These are phyloP conservation scores for Circinella umbellata DNA, from an alignment of 371 early-diverging fungal species.

Conservation along the genomic window DNA sequence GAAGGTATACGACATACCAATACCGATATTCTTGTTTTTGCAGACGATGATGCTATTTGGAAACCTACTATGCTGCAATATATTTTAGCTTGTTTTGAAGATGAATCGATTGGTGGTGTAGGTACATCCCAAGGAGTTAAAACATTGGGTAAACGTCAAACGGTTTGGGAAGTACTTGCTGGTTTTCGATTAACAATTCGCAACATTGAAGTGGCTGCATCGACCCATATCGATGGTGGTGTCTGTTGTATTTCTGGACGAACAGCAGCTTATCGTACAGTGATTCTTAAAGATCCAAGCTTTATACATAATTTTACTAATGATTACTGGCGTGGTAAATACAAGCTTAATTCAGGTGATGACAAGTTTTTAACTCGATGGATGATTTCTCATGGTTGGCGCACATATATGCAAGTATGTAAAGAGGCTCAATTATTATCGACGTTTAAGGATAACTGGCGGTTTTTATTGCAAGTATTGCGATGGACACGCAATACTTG, in stretches of 20 bases:
- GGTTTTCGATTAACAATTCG: constrained; percentile 75
- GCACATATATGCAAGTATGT: constrained; percentile 75
- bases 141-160: constrained; percentile 62
- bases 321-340: constrained; percentile 75
- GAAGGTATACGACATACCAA: constrained; percentile 68
- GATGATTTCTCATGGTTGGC: constrained; percentile 77
- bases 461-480: constrained; percentile 74
- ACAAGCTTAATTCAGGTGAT: constrained; percentile 77
- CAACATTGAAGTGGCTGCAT: constrained; percentile 77
- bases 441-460: constrained; percentile 82
- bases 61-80: constrained; percentile 64
- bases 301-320: constrained; percentile 75
- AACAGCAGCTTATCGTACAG: constrained; percentile 78
- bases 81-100: constrained; percentile 78
- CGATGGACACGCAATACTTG: constrained; percentile 83
- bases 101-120: constrained; percentile 75
- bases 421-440: constrained; percentile 73
- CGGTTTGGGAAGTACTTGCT: constrained; percentile 77
- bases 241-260: constrained; percentile 80
- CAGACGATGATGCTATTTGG: constrained; percentile 82
- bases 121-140: constrained; percentile 71
- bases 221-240: constrained; percentile 80
- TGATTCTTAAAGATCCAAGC: constrained; percentile 73
- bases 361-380: constrained; percentile 82
- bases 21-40: constrained; percentile 74